phyloP scores from a whole-genome alignment of 2,329 filamentous ascomycete genomes.

The Exophiala calicioides region DNA sequence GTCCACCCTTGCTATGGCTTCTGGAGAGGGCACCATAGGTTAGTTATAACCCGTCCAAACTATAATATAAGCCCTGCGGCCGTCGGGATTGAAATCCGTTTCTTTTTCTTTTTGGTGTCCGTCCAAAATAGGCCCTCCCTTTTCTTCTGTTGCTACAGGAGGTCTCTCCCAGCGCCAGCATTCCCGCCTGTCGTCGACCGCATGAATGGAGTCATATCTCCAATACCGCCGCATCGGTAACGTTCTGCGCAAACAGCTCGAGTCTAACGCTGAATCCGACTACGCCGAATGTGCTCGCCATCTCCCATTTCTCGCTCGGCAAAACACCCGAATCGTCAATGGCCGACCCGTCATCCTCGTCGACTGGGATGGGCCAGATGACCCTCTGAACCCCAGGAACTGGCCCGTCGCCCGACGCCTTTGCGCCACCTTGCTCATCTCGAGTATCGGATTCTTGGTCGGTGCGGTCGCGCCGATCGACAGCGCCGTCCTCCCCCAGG shows the following conservation, averaged over 20 bases:
- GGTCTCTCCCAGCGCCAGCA: not conserved
- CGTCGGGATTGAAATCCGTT: no score
- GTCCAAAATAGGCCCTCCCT: not conserved
- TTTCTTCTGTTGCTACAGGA: not conserved
- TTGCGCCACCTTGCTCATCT: conserved; percentile 45
- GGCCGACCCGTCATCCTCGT: conserved; percentile 40
- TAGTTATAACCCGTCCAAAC: no score
- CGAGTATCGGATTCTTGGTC: conserved; percentile 53
- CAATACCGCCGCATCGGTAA: conserved; percentile 22
- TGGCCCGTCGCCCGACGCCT: conserved; percentile 40
- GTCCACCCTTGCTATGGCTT: no score
- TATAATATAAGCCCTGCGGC: no score
- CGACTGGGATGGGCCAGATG: conserved; percentile 41
- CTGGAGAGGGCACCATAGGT: no score
- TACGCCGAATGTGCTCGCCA: conserved; percentile 1
- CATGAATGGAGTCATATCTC: conserved; percentile 19
- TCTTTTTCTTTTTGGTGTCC: no score
- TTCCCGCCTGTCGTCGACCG: not conserved
- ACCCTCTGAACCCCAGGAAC: conserved; percentile 44
- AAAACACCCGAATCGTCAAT: conserved; percentile 14
- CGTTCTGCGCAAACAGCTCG: conserved; percentile 14
- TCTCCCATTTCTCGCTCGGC: conserved; percentile 17
- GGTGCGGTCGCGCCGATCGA: conserved; percentile 52
- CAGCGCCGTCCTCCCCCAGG: conserved; percentile 47
- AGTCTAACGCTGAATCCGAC: conserved; percentile 12